Conservation (phyloP, 495 filamentous ascomycete genomes). For the Amorphotheca resinae region DNA sequence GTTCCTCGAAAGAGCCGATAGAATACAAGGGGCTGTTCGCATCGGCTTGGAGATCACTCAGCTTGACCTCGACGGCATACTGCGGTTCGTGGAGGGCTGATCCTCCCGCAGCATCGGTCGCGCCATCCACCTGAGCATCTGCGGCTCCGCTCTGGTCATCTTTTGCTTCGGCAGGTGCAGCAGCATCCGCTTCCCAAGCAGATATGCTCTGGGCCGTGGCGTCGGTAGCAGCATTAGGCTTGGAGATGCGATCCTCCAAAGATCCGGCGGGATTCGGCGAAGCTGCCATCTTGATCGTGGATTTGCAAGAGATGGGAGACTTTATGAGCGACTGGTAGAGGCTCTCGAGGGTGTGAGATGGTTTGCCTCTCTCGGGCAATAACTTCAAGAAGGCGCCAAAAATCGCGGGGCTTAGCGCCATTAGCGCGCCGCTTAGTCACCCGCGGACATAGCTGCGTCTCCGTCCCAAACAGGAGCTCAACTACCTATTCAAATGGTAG, state of each 20-base stretch:
- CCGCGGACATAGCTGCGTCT: not conserved
- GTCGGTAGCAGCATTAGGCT: constrained; percentile 10
- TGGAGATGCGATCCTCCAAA: constrained; percentile 50
- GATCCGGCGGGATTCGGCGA: constrained; percentile 26
- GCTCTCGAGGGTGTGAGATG: too few relatives aligned
- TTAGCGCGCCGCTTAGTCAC: not conserved
- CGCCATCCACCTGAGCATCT: constrained; percentile 39
- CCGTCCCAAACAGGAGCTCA: not conserved
- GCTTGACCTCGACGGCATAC: constrained; percentile 79
- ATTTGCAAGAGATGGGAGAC: not conserved
- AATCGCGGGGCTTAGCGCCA: not conserved
- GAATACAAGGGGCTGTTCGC: constrained; percentile 81
- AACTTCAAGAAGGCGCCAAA: too few relatives aligned
- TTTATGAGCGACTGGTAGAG: too few relatives aligned
- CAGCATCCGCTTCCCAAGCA: constrained; percentile 27
- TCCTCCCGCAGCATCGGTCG: constrained; percentile 28
- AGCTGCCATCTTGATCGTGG: constrained; percentile 10
- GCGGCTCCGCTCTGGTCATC: constrained; percentile 12
- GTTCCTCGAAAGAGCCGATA: constrained; percentile 68
- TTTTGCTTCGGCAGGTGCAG: constrained; percentile 17
- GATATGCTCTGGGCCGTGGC: not conserved
- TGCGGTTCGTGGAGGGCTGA: constrained; percentile 53
- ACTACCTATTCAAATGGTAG: too few relatives aligned
- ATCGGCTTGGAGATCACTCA: constrained; percentile 79
- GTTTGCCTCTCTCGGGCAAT: too few relatives aligned